Evolutionary conservation across 495 filamentous ascomycete species (phyloP).

Genomic region (Parmelia sp.): DNA sequence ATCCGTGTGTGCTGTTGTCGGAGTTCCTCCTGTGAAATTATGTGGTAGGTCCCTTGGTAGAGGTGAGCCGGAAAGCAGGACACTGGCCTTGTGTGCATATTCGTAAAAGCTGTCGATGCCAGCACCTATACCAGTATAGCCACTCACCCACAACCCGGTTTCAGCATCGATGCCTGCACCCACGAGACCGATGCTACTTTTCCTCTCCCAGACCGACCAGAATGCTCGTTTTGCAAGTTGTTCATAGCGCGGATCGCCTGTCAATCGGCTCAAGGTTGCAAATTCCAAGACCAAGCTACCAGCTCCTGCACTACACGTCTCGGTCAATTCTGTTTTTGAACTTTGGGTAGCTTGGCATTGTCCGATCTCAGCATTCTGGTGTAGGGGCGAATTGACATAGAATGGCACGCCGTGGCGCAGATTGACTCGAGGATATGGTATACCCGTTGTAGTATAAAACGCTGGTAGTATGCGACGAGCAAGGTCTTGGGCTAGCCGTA

Average conservation of each 20-base stretch:
- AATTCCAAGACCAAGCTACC: constrained; percentile 93
- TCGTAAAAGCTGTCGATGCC: constrained; percentile 98
- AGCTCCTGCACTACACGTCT: constrained; percentile 93
- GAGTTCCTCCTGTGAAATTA: constrained; percentile 33
- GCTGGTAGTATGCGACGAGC: constrained; percentile 79
- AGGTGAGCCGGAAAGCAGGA: constrained; percentile 64
- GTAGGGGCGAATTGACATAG: constrained; percentile 72
- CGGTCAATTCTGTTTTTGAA: constrained; percentile 66
- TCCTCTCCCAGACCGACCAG: constrained; percentile 85
- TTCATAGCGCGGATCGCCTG: constrained; percentile 80
- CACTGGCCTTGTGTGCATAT: constrained; percentile 90
- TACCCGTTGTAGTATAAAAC: constrained; percentile 80
- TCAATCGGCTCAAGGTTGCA: constrained; percentile 80
- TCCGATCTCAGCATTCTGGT: constrained; percentile 39
- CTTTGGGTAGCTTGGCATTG: constrained; percentile 35
- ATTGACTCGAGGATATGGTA: constrained; percentile 94
- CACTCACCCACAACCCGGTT: constrained; percentile 78
- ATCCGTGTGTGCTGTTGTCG: background rate
- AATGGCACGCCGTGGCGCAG: constrained; percentile 86
- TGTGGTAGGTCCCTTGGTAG: background rate
- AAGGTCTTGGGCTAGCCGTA: constrained; percentile 79
- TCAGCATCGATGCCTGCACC: constrained; percentile 91
- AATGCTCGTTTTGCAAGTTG: constrained; percentile 85
- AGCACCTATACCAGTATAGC: constrained; percentile 86
- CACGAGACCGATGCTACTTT: constrained; percentile 80